phyloP scores from a whole-genome alignment of 2,329 filamentous ascomycete species.

The Alternaria triticina region DNA sequence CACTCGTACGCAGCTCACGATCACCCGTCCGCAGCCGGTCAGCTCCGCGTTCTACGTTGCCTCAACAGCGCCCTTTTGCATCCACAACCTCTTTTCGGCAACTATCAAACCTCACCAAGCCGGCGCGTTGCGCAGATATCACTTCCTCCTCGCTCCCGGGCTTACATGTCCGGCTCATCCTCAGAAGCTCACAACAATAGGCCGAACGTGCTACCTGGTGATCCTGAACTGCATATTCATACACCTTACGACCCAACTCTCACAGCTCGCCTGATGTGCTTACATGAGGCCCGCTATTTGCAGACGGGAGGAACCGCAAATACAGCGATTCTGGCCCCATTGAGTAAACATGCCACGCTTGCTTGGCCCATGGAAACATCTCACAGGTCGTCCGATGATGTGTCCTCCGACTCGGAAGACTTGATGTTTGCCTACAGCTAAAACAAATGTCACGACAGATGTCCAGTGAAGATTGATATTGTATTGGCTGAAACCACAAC shows the following conservation, averaged over 20 bases:
- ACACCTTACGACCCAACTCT: not conserved
- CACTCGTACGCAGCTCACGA: not conserved
- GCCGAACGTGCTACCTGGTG: not conserved
- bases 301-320: not conserved
- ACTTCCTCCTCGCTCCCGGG: not conserved
- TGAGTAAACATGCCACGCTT: not conserved
- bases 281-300: not conserved
- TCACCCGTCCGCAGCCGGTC: not conserved
- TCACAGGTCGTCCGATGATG: not conserved
- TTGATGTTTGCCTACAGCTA: not conserved
- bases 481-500: not conserved
- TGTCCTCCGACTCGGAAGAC: not conserved
- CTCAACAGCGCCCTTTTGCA: not conserved
- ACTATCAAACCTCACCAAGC: not conserved
- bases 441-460: not conserved
- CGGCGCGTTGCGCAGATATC: not conserved
- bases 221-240: not conserved
- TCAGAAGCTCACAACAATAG: not conserved
- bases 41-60: not conserved
- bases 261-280: not conserved
- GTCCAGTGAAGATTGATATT: not conserved
- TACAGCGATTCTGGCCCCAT: not conserved
- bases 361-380: not conserved
- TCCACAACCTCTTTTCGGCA: not conserved
- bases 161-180: not conserved